A percentile compares a stretch with the other conserved stretches of the same genome.
These are phyloP conservation scores for Asterophora lycoperdoides DNA, from an alignment of 768 basidiomycete genomes.

Conservation along the genomic window DNA sequence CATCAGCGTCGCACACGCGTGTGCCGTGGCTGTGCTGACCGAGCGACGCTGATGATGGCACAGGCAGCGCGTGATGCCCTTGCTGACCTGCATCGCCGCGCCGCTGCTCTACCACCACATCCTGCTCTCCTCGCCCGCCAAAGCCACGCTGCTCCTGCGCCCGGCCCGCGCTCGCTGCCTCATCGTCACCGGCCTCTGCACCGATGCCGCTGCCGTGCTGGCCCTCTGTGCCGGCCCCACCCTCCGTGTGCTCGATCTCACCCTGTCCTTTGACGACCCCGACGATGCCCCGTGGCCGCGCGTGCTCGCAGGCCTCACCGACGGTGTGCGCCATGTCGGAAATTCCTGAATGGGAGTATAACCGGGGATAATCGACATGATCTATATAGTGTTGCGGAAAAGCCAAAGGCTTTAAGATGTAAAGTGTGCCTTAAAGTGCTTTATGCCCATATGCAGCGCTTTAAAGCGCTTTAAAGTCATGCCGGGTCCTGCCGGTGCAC, in stretches of 20 bases:
- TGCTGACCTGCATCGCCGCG: slow-evolving; percentile 51
- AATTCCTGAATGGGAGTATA: no score
- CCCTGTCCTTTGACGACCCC: slow-evolving; percentile 27
- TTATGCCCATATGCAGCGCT: no score
- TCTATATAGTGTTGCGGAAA: no score
- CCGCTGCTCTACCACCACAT: slow-evolving; percentile 57
- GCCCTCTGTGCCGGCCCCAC: slow-evolving; percentile 15
- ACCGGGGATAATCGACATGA: no score
- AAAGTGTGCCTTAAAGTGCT: no score
- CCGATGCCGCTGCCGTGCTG: slow-evolving; percentile 37
- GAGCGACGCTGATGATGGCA: no score
- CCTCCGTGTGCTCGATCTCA: slow-evolving; percentile 33
- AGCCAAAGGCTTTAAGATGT: no score
- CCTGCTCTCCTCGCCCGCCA: slow-evolving; percentile 35
- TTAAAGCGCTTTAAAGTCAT: no score
- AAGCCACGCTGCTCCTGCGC: slow-evolving; percentile 34
- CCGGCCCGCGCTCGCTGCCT: slow-evolving; percentile 38
- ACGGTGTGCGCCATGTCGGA: no score
- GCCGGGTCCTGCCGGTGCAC: no score
- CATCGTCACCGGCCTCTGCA: slow-evolving; percentile 37
- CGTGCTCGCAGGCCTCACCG: slow-evolving; percentile 32
- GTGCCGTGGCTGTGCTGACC: slow-evolving; percentile 12
- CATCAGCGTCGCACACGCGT: neutral
- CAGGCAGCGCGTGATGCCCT: slow-evolving; percentile 44
- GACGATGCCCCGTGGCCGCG: slow-evolving; percentile 35